Conservation (phyloP, 495 filamentous ascomycete species). For the Penicillium lividum region DNA sequence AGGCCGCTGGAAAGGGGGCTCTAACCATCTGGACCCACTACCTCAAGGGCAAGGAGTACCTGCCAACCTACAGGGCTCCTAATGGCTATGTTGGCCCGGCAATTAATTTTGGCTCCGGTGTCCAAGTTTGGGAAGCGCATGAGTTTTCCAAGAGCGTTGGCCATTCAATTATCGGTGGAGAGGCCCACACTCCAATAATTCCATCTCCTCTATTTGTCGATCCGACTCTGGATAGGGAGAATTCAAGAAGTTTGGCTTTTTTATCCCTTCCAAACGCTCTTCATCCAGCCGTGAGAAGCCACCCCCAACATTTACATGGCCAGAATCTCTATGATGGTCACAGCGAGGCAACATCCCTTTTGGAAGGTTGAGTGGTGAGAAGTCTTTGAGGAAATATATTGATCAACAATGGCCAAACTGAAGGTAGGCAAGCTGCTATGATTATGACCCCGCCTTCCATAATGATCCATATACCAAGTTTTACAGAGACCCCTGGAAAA, state of each 20-base stretch:
- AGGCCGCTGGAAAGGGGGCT: constrained; percentile 47
- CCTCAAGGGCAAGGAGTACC: constrained; percentile 16
- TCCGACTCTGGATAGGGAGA: no score
- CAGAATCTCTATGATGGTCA: no score
- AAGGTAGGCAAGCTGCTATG: background rate
- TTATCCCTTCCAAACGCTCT: no score
- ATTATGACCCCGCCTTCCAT: background rate
- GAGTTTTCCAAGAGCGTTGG: constrained; percentile 12
- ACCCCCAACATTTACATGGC: no score
- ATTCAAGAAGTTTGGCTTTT: no score
- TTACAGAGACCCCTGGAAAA: background rate
- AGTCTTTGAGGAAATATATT: background rate
- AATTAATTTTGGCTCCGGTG: constrained; percentile 15
- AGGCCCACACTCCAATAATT: no score
- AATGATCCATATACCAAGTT: background rate
- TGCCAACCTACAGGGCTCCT: constrained; percentile 10
- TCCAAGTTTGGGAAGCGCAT: constrained; percentile 13
- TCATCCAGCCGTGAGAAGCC: no score
- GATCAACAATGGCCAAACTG: background rate
- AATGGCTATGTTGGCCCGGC: constrained; percentile 17
- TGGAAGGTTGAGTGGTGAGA: no score
- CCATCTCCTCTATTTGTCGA: no score
- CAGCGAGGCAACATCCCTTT: no score
- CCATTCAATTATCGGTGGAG: constrained; percentile 12
- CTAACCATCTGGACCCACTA: constrained; percentile 57